Evolutionary conservation across 768 basidiomycete genomes (phyloP).

Genomic region (Phylloporus sp.): DNA sequence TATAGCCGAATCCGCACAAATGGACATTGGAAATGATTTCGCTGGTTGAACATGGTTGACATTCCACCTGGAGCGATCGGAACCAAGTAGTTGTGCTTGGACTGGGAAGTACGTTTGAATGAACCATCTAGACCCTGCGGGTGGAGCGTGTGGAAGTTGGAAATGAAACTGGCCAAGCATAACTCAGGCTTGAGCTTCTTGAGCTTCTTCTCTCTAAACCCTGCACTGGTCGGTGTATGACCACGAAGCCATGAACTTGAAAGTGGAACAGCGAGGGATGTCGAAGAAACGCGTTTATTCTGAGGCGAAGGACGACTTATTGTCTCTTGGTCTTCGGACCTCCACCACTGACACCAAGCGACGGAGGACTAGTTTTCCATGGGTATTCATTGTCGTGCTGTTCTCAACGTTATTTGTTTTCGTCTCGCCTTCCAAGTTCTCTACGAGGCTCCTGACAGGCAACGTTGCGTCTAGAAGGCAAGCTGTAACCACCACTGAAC

Average conservation of each 20-base stretch:
- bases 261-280: not conserved
- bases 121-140: too few relatives aligned
- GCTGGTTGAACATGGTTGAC: too few relatives aligned
- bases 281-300: constrained; percentile 1
- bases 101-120: too few relatives aligned
- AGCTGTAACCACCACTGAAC: not conserved
- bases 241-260: constrained; percentile 2
- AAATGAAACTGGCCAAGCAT: too few relatives aligned
- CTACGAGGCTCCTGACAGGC: not conserved
- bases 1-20: too few relatives aligned
- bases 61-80: too few relatives aligned
- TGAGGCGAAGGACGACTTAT: not conserved
- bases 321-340: not conserved
- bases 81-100: too few relatives aligned
- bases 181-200: too few relatives aligned
- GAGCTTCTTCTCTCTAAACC: not conserved
- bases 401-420: constrained; percentile 18
- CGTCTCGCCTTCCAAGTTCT: constrained; percentile 8
- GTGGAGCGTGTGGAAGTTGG: not conserved
- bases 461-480: not conserved
- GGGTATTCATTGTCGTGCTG: constrained; percentile 11
- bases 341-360: not conserved
- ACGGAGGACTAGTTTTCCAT: constrained; percentile 8
- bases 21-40: too few relatives aligned
- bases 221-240: not conserved